These are phyloP conservation scores for Candida ipomoeae DNA, from an alignment of 805 yeast species.

Conservation along the genomic window DNA sequence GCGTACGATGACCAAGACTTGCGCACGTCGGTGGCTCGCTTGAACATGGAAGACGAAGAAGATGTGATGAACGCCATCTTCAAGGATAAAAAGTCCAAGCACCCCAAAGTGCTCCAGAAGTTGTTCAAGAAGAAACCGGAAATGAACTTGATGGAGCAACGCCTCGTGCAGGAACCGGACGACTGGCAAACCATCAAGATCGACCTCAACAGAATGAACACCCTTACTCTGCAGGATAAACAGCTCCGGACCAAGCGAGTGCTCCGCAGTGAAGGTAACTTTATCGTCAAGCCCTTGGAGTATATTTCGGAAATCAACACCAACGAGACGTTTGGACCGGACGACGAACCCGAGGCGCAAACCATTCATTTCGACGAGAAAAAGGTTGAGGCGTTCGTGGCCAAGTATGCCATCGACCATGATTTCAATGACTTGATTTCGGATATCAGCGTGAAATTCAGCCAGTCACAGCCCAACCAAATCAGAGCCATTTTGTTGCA, in stretches of 20 bases:
- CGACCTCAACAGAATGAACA: conserved; percentile 60
- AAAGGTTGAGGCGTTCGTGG: conserved; percentile 32
- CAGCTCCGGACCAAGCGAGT: conserved; percentile 63
- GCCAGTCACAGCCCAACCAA: conserved; percentile 43
- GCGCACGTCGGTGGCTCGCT: conserved; percentile 14
- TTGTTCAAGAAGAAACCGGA: conserved; percentile 30
- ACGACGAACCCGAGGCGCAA: conserved; percentile 12
- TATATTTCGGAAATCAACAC: conserved; percentile 39
- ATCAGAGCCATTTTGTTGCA: conserved; percentile 61
- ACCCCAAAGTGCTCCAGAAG: conserved; percentile 45
- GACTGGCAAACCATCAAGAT: conserved; percentile 30
- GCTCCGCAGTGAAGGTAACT: conserved; percentile 32
- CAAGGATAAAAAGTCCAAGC: conserved; percentile 38
- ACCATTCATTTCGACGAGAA: conserved; percentile 17
- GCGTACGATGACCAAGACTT: conserved; percentile 11
- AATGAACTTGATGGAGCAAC: conserved; percentile 36
- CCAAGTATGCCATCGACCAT: conserved; percentile 22
- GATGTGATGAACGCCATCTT: conserved; percentile 39
- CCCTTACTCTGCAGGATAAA: conserved; percentile 65
- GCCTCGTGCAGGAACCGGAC: conserved; percentile 40
- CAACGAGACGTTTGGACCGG: conserved; percentile 31
- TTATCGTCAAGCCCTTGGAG: conserved; percentile 42
- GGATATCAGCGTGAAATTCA: conserved; percentile 37
- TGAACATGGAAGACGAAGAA: conserved; percentile 23
- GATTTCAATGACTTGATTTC: conserved; percentile 41